These are phyloP conservation scores for Trematosphaeria pertusa DNA, from an alignment of 2,329 filamentous ascomycete species.

Conservation along the genomic window DNA sequence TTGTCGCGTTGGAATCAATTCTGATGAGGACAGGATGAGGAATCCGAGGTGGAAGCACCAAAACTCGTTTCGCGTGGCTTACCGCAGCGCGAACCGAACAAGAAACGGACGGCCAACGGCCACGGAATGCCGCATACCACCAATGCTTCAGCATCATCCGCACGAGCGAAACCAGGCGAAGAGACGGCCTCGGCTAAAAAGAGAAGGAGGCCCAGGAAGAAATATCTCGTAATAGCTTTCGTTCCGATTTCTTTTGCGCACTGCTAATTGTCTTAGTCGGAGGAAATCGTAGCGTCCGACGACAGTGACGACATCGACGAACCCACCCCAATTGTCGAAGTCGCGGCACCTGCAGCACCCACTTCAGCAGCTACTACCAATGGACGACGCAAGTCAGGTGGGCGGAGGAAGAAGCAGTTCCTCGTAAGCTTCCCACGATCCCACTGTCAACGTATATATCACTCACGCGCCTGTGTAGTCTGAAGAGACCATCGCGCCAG, in stretches of 20 bases:
- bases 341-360: slow-evolving; percentile 17
- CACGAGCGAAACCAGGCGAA: slow-evolving; percentile 27
- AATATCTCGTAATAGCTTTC: slow-evolving; percentile 29
- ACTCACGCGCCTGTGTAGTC: slow-evolving; percentile 25
- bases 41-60: slow-evolving; percentile 24
- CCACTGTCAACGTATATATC: neutral
- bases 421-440: slow-evolving; percentile 27
- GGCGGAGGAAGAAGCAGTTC: slow-evolving; percentile 39
- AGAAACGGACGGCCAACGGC: slow-evolving; percentile 35
- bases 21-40: slow-evolving; percentile 38
- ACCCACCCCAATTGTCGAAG: neutral
- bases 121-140: slow-evolving; percentile 23
- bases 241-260: neutral
- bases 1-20: slow-evolving; percentile 4
- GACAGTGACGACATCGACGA: slow-evolving; percentile 29
- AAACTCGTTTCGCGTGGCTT: slow-evolving; percentile 27
- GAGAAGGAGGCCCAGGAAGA: slow-evolving; percentile 36
- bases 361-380: slow-evolving; percentile 21
- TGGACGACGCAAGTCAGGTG: slow-evolving; percentile 33
- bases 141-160: slow-evolving; percentile 24
- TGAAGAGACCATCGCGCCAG: slow-evolving; percentile 37
- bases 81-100: slow-evolving; percentile 27
- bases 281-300: slow-evolving; percentile 40
- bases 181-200: slow-evolving; percentile 33
- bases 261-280: slow-evolving; percentile 31